A percentile compares a stretch with the other conserved stretches of the same genome.
Evolutionary conservation across 2,329 filamentous ascomycete genomes (phyloP).

Genomic region (Cytospora mali): DNA sequence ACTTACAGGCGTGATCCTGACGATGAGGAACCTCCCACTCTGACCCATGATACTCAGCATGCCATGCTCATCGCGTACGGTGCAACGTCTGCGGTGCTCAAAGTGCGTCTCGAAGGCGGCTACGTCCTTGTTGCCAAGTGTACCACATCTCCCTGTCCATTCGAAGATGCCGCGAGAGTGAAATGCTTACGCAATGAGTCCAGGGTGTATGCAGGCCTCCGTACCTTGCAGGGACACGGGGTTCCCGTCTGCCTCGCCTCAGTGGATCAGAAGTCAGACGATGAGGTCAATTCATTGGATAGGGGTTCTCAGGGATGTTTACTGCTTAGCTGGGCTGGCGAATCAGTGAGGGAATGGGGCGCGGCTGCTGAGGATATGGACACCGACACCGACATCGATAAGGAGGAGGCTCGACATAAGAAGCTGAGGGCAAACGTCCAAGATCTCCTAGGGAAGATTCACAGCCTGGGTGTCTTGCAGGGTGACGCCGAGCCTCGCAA

Average conservation of each 20-base stretch:
- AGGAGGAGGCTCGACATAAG: not conserved
- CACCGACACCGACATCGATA: not conserved
- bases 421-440: not conserved
- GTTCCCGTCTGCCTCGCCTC: not conserved
- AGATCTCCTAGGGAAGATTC: not conserved
- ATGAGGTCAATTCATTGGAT: not conserved
- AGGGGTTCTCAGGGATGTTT: not conserved
- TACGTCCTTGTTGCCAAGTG: conserved; percentile 3
- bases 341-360: no score
- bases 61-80: not conserved
- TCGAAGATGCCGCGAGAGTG: not conserved
- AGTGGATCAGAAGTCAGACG: no score
- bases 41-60: no score
- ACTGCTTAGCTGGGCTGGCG: not conserved
- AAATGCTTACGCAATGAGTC: not conserved
- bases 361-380: not conserved
- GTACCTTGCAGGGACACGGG: not conserved
- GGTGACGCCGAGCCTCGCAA: conserved; percentile 1
- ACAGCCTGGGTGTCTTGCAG: not conserved
- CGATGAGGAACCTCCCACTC: no score
- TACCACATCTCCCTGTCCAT: not conserved
- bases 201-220: not conserved
- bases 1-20: no score
- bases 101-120: not conserved
- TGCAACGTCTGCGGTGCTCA: not conserved